Evolutionary conservation across 768 basidiomycete genomes (phyloP).

Genomic region (Mycena capillaripes): DNA sequence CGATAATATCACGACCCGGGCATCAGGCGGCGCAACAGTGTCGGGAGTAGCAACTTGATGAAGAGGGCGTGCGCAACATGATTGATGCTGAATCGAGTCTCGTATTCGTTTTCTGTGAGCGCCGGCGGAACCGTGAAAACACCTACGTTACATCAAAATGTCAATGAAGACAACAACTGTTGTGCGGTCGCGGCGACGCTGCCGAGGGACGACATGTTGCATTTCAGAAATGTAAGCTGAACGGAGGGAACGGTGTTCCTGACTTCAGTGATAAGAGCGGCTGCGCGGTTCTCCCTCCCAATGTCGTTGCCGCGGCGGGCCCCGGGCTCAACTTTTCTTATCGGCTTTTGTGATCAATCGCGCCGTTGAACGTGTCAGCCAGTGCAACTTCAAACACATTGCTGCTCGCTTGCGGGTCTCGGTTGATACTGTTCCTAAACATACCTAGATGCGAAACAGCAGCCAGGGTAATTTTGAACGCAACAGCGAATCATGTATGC

Average conservation of each 20-base stretch:
- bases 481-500: no score
- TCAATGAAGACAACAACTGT: constrained; percentile 16
- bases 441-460: no score
- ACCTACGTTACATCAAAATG: constrained; percentile 30
- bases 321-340: no score
- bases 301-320: no score
- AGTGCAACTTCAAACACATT: no score
- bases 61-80: constrained; percentile 57
- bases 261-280: constrained; percentile 1
- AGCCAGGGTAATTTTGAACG: no score
- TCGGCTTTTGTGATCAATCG: no score
- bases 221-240: constrained; percentile 20
- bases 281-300: constrained; percentile 12
- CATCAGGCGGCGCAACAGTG: constrained; percentile 44
- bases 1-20: constrained; percentile 48
- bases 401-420: no score
- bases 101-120: neutral
- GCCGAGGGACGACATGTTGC: constrained; percentile 29
- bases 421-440: no score
- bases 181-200: constrained; percentile 18
- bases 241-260: neutral
- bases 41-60: constrained; percentile 60
- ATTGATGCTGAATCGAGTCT: constrained; percentile 25
- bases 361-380: no score
- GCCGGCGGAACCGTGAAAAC: constrained; percentile 7